These are phyloP conservation scores for Alternaria brassicicola DNA, from an alignment of 2,329 filamentous ascomycete genomes.

Conservation along the genomic window DNA sequence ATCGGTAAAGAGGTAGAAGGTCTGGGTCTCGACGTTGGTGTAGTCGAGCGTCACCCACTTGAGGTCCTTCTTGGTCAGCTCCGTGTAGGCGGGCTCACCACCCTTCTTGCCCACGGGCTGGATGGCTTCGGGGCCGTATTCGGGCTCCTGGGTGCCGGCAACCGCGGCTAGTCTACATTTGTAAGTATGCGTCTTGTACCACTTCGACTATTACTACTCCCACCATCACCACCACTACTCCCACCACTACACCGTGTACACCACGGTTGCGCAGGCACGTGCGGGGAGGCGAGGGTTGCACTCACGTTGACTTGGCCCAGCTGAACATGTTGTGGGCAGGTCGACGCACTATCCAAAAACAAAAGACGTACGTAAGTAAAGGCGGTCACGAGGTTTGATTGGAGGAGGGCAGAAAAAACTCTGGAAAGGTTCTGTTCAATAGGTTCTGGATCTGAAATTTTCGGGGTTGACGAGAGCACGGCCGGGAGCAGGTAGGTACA, in stretches of 20 bases:
- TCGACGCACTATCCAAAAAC: conserved; percentile 39
- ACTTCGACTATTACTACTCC: too few relatives aligned
- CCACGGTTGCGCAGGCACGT: conserved; percentile 25
- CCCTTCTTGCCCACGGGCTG: conserved; percentile 83
- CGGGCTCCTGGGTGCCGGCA: conserved; percentile 93
- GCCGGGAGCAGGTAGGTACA: conserved; percentile 29
- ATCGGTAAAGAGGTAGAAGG: conserved; percentile 86
- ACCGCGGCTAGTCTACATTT: conserved; percentile 68
- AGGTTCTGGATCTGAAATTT: conserved; percentile 29
- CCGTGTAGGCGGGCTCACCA: conserved; percentile 77
- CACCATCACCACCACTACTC: too few relatives aligned
- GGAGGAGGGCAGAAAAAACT: conserved; percentile 37
- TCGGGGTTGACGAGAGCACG: conserved; percentile 28
- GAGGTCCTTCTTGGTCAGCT: conserved; percentile 76
- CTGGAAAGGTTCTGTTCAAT: conserved; percentile 36
- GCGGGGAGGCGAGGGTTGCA: conserved; percentile 27
- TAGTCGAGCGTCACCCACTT: conserved; percentile 82
- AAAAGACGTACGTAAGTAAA: conserved; percentile 32
- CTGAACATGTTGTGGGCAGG: conserved; percentile 71
- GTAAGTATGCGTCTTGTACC: conserved; percentile 26
- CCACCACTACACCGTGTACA: neutral
- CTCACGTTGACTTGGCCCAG: conserved; percentile 92
- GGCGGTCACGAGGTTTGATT: conserved; percentile 26
- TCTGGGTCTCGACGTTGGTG: conserved; percentile 93
- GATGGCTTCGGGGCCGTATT: conserved; percentile 89